A percentile compares a stretch with the other conserved stretches of the same genome.
These are phyloP conservation scores for Fusarium sp. DNA, from an alignment of 2,329 filamentous ascomycete species.

Conservation along the genomic window DNA sequence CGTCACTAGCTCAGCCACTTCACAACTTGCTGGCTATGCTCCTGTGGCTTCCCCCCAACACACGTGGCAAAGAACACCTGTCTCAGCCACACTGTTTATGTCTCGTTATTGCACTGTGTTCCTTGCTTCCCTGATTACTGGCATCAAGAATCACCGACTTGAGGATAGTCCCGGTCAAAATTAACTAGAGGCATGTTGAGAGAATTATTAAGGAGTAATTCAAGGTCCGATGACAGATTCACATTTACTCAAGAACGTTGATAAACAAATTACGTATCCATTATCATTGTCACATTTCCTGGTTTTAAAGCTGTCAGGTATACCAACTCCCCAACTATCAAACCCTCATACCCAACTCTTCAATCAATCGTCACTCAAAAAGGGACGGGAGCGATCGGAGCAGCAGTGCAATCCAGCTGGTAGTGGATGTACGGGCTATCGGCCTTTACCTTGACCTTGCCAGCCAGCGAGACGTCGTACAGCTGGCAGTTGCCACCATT, in stretches of 20 bases:
- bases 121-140: background rate
- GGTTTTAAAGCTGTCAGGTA: background rate
- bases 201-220: background rate
- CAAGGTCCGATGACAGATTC: background rate
- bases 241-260: background rate
- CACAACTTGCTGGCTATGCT: background rate
- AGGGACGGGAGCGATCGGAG: background rate
- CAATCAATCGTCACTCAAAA: background rate
- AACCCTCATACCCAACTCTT: background rate
- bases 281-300: background rate
- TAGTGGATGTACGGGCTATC: slow-evolving; percentile 4
- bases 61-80: background rate
- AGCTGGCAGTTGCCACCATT: slow-evolving; percentile 1
- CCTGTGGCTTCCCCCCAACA: background rate
- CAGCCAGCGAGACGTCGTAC: slow-evolving; percentile 9
- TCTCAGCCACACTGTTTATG: background rate
- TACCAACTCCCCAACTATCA: background rate
- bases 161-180: background rate
- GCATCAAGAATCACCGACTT: background rate
- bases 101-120: background rate
- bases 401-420: slow-evolving; percentile 1
- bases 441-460: slow-evolving; percentile 2
- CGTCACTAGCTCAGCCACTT: background rate
- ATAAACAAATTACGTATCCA: background rate
- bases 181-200: background rate